Evolutionary conservation across 345 rosid genomes (phyloP).

Genomic region (Noccaea caerulescens): DNA sequence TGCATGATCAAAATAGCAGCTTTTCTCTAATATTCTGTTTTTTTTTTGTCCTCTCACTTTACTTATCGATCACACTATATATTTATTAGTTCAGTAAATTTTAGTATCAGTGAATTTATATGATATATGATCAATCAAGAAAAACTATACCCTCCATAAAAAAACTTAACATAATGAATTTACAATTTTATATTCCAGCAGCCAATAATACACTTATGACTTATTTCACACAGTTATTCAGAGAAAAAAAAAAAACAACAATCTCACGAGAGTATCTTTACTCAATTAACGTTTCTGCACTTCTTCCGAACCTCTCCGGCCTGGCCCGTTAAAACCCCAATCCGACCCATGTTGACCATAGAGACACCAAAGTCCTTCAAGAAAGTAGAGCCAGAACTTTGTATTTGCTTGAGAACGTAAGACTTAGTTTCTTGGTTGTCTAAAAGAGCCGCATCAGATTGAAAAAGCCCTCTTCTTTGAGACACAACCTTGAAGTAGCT

Average conservation of each 20-base stretch:
- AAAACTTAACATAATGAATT: not conserved
- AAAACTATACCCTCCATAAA: not conserved
- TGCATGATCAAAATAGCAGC: no score
- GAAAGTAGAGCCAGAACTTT: constrained; percentile 46
- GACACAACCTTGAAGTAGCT: constrained; percentile 52
- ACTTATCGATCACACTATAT: no score
- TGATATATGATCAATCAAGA: not conserved
- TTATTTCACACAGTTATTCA: not conserved
- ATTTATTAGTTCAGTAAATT: no score
- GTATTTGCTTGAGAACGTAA: constrained; percentile 48
- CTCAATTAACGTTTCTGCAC: constrained; percentile 55
- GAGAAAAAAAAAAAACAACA: not conserved
- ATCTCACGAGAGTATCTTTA: no score
- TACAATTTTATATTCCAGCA: not conserved
- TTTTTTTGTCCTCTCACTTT: no score
- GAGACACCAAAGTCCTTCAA: constrained; percentile 65
- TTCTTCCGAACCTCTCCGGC: constrained; percentile 64
- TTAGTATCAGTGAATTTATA: not conserved
- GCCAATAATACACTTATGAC: not conserved
- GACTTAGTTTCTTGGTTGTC: constrained; percentile 51
- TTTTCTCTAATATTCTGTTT: no score
- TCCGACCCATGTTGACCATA: constrained; percentile 73
- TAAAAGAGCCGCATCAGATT: constrained; percentile 70
- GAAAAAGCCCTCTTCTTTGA: constrained; percentile 65
- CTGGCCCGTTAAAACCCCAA: constrained; percentile 59